Evolutionary conservation across 2,329 filamentous ascomycete genomes (phyloP), one percentile per base, ranked within the genome.

Genomic region (Rachicladosporium sp.): DNA sequence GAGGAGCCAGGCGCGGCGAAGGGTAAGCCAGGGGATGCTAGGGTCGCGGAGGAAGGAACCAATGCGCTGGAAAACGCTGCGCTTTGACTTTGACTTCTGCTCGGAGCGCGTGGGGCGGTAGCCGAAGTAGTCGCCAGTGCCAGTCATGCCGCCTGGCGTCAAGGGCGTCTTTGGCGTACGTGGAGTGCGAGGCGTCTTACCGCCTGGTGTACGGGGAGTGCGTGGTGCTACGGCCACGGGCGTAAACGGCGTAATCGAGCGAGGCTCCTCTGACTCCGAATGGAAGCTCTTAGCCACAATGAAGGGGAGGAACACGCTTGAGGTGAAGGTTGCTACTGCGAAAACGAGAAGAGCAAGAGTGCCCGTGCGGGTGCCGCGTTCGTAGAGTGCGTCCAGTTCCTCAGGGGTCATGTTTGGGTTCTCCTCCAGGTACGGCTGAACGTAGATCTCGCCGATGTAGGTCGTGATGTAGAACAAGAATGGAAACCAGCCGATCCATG

Each of bases 401-500:
- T 73, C 70, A 0, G 80, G 73, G 1, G 78, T 74, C 69, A 94
- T 80, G 57, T 89, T 65, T 0, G 86, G 87, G 49, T 94, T 82
- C 37, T 74, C 67, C 48, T 78, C 70, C 37, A 95, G 78, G 50
- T 74, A 82, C 0, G 86, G 86, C 55, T 94, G 81, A 11, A 86
- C 82, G 52, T 94, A 94, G 41, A 96, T 83, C 56, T 94, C 86
- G 45, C 84, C 88, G 49, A 95, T 82, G 59, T 93, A 96, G 11
- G 86, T 93, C 1, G 87, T 93, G 4, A 86, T 43, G 66, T 96
- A 96, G 64, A 93, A 95, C 2, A 96, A 42, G 59, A 94, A 87
- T 1, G 88, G 88, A 54, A 95, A 96, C 76, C 89, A 95, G 38
- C 86, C 89, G 41, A 95, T 79, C 88, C 88, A 96, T 4, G 86